These are phyloP conservation scores for Pneumocystis wakefieldiae DNA, from an alignment of 1,139 yeast genomes.

Conservation along the genomic window DNA sequence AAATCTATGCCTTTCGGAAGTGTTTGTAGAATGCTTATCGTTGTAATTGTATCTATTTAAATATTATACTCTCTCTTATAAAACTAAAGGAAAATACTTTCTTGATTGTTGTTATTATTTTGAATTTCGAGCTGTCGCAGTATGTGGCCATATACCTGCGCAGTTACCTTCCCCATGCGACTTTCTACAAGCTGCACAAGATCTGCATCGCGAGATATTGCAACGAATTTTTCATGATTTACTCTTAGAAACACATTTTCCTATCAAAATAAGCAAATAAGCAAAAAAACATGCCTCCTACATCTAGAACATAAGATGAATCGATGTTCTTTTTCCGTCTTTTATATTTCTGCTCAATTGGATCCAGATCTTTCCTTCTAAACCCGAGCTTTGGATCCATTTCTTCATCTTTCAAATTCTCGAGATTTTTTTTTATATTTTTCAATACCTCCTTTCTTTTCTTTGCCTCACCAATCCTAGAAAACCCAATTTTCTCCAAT, in stretches of 20 bases:
- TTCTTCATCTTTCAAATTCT: neutral
- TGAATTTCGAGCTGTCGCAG: conserved; percentile 40
- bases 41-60: conserved; percentile 21
- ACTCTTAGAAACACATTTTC: conserved; percentile 39
- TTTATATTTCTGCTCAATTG: neutral
- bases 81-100: neutral
- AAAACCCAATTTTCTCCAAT: neutral
- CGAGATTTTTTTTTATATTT: neutral
- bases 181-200: conserved; percentile 49
- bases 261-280: neutral
- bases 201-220: conserved; percentile 49
- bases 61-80: neutral
- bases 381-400: neutral
- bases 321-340: neutral
- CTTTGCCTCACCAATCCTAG: neutral
- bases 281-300: neutral
- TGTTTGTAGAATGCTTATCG: conserved; percentile 21
- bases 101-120: conserved; percentile 20
- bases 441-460: neutral
- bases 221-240: conserved; percentile 52
- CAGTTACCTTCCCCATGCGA: conserved; percentile 54
- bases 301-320: neutral
- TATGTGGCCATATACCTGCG: conserved; percentile 48
- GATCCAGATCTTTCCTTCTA: neutral
- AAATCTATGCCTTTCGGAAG: conserved; percentile 22